Percentiles rank a stretch among this genome's conserved stretches.
Evolutionary conservation across 306 rosid genomes (phyloP).

Genomic region (Delonix regia): DNA sequence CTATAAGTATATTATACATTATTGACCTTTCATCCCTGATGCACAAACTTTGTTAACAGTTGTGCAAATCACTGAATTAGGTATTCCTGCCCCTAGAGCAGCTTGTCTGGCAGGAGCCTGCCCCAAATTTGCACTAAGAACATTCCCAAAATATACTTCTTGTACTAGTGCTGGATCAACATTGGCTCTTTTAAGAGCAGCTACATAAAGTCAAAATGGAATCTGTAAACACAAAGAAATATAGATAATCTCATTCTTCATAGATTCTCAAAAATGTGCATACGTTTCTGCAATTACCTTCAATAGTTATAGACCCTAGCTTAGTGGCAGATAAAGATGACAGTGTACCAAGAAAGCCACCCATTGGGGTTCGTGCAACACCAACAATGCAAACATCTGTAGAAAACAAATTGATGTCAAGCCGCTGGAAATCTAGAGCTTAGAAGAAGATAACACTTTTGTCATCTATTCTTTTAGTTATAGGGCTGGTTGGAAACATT

Average conservation of each 20-base stretch:
- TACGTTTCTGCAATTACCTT: conserved; percentile 54
- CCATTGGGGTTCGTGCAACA: conserved; percentile 98
- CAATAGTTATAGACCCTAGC: conserved; percentile 88
- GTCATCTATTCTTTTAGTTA: background rate
- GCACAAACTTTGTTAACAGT: conserved; percentile 98
- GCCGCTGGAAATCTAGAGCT: too few relatives aligned
- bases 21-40: conserved; percentile 92
- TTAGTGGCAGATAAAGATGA: conserved; percentile 90
- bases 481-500: too few relatives aligned
- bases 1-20: background rate
- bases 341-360: conserved; percentile 86
- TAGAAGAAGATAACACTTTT: conserved; percentile 17
- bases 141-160: conserved; percentile 95
- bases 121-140: conserved; percentile 96
- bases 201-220: conserved; percentile 47
- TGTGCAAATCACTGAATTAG: conserved; percentile 80
- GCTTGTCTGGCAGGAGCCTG: conserved; percentile 99
- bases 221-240: background rate
- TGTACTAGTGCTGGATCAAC: conserved; percentile 87
- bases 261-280: conserved; percentile 2
- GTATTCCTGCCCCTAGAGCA: conserved; percentile 94
- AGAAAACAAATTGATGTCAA: too few relatives aligned
- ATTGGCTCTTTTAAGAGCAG: conserved; percentile 91
- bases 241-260: background rate
- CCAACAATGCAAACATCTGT: conserved; percentile 97